Base-by-base conservation (phyloP, 768 basidiomycete genomes). In the Collybiopsis confluens region DNA sequence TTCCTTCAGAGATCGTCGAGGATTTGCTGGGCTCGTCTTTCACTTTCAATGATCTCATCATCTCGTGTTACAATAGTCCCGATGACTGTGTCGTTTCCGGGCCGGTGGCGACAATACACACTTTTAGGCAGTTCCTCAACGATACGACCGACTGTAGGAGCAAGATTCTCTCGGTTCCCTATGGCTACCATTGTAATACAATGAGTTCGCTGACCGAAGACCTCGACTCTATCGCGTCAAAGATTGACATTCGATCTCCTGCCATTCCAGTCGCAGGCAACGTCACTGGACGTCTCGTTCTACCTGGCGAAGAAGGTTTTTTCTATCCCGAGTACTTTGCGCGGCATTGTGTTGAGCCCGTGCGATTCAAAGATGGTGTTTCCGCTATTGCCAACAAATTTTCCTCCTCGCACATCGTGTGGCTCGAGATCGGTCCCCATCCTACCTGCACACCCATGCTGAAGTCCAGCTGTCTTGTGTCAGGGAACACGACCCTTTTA, bases 401-500 rank as follows among this genome's bases (percentile, higher is more conserved):
- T 11, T 64, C 63, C 15, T 54, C 70, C 24, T 54, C 62, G 13
- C 62, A 73, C 6, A 72, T 72, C 38, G 73, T 72, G 0, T 88
- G 82, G 81, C 70, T 90, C 7, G 88, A 90, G 64, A 74, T 88
- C 40, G 82, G 87, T 1, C 84, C 87, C 10, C 83, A 87, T 56
- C 68, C 79, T 0, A 73, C 74, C 3, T 74, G 76, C 13, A 68
- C 87, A 2, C 77, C 84, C 0, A 78, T 86, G 77, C 61, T 90
- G 8, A 75, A 73, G 62, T 68, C 72, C 9, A 72, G 70, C 52
- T 59, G 68, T 15, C 57, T 63, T 0, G 47, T 77, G 11, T 62
- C 69, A 3, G 56, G 62, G 36, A 63, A 69, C 15, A 54, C 61
- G 6, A 36, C 77, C 3, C 65, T 81, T 9, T 67, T 90, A 28